Conservation (phyloP, 371 early-diverging fungal species). For the Lichtheimia hyalospora region DNA sequence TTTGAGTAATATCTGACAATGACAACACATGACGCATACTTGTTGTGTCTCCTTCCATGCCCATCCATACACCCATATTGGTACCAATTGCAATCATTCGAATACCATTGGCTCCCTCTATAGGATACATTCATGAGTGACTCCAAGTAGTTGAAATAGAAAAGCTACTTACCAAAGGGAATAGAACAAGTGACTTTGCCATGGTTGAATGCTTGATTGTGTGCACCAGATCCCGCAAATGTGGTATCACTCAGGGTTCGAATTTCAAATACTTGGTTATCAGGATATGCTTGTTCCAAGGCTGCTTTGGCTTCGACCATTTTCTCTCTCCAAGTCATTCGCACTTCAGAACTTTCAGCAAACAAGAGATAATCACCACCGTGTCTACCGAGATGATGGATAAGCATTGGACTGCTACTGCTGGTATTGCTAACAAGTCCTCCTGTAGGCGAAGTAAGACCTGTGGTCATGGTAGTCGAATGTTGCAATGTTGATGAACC, state of each 20-base stretch:
- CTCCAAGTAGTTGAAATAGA: background rate
- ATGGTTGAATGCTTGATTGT: conserved; percentile 8
- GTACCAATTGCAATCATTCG: conserved; percentile 78
- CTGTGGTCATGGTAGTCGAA: background rate
- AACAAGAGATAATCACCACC: conserved; percentile 67
- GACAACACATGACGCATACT: conserved; percentile 30
- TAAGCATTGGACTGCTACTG: conserved; percentile 1
- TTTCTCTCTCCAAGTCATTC: conserved; percentile 76
- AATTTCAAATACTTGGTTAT: conserved; percentile 61
- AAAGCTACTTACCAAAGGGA: conserved; percentile 59
- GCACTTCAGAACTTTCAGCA: conserved; percentile 64
- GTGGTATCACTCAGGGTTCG: conserved; percentile 24
- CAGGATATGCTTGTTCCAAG: conserved; percentile 29
- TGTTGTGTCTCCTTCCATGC: conserved; percentile 36
- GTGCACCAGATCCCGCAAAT: conserved; percentile 21
- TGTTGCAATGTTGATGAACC: conserved; percentile 1
- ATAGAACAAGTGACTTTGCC: conserved; percentile 66
- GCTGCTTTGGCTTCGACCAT: conserved; percentile 70
- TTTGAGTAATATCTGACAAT: conserved; percentile 36
- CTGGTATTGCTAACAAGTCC: background rate
- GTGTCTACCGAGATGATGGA: conserved; percentile 73
- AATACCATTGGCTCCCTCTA: conserved; percentile 44
- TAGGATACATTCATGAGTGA: background rate
- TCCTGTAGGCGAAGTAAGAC: conserved; percentile 1
- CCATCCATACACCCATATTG: conserved; percentile 71